Percentiles rank a stretch among this genome's conserved stretches.
These are phyloP conservation scores for bread wheat (Triticum aestivum) DNA, from an alignment of 176 grass and related monocot genomes.

Conservation along the genomic window DNA sequence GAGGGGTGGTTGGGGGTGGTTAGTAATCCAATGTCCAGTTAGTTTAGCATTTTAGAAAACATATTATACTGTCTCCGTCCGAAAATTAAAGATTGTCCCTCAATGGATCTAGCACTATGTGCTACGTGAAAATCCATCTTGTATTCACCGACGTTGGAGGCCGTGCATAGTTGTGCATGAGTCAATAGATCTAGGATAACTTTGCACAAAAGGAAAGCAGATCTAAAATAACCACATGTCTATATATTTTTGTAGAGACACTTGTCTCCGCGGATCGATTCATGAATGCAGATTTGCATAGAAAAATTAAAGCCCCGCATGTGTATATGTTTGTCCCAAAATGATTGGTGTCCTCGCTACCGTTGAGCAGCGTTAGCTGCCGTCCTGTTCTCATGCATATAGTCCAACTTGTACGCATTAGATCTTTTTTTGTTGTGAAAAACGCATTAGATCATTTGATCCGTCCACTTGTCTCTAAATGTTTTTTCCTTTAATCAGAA, in stretches of 20 bases:
- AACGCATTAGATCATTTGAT: not conserved
- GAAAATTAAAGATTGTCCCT: too few relatives aligned
- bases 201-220: too few relatives aligned
- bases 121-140: too few relatives aligned
- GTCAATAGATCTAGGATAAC: too few relatives aligned
- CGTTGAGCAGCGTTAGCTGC: not conserved
- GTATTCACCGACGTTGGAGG: too few relatives aligned
- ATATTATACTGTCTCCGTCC: too few relatives aligned
- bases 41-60: too few relatives aligned
- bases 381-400: not conserved
- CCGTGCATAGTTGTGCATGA: too few relatives aligned
- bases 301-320: not conserved
- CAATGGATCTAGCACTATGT: too few relatives aligned
- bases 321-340: constrained; percentile 24
- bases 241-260: not conserved
- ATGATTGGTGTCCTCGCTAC: constrained; percentile 4
- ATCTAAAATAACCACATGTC: not conserved
- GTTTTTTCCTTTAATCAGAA: not conserved
- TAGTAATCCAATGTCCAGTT: too few relatives aligned
- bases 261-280: not conserved
- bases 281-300: not conserved
- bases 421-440: not conserved
- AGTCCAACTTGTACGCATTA: not conserved
- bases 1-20: too few relatives aligned
- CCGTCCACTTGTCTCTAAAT: not conserved